A percentile compares a stretch with the other conserved stretches of the same genome.
Evolutionary conservation across 352 stramenopile genomes (phyloP).

Genomic region (Salisapilia sapeloensis): DNA sequence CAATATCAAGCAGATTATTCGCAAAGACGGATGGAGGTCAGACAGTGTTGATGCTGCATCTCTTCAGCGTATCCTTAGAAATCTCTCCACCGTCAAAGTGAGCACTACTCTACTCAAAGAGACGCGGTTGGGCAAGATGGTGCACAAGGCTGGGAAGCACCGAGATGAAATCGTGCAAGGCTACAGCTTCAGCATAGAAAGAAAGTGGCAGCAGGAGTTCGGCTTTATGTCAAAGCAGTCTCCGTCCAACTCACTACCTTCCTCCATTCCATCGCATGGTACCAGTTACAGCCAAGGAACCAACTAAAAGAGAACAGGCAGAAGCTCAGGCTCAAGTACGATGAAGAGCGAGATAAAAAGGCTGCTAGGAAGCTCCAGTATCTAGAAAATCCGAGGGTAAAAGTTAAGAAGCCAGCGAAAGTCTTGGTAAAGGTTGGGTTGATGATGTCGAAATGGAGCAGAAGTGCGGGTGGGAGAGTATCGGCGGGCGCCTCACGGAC

Average conservation of each 20-base stretch:
- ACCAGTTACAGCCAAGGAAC: background rate
- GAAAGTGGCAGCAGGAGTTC: slow-evolving; percentile 69
- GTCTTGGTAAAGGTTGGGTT: slow-evolving; percentile 4
- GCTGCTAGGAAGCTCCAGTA: slow-evolving; percentile 62
- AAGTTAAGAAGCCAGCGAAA: slow-evolving; percentile 15
- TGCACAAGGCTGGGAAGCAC: slow-evolving; percentile 79
- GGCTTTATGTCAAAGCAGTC: slow-evolving; percentile 16
- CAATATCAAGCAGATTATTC: slow-evolving; percentile 48
- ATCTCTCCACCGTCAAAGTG: slow-evolving; percentile 60
- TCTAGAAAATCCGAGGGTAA: slow-evolving; percentile 32
- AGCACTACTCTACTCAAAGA: slow-evolving; percentile 56
- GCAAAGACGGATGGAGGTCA: slow-evolving; percentile 38
- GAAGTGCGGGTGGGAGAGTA: too few species aligned
- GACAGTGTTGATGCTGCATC: slow-evolving; percentile 36
- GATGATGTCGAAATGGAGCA: slow-evolving; percentile 2
- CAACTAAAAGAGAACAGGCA: slow-evolving; percentile 46
- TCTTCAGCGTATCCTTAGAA: slow-evolving; percentile 46
- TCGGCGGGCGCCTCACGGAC: slow-evolving; percentile 7
- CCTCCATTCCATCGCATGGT: slow-evolving; percentile 1
- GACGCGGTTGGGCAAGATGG: slow-evolving; percentile 63
- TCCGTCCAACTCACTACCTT: slow-evolving; percentile 1
- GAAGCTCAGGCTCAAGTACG: slow-evolving; percentile 56
- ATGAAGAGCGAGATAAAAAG: slow-evolving; percentile 41
- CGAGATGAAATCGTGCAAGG: slow-evolving; percentile 58
- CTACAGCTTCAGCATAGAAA: slow-evolving; percentile 65